Evolutionary conservation across 2,329 filamentous ascomycete species (phyloP).

Genomic region (Cladosporium sp.): DNA sequence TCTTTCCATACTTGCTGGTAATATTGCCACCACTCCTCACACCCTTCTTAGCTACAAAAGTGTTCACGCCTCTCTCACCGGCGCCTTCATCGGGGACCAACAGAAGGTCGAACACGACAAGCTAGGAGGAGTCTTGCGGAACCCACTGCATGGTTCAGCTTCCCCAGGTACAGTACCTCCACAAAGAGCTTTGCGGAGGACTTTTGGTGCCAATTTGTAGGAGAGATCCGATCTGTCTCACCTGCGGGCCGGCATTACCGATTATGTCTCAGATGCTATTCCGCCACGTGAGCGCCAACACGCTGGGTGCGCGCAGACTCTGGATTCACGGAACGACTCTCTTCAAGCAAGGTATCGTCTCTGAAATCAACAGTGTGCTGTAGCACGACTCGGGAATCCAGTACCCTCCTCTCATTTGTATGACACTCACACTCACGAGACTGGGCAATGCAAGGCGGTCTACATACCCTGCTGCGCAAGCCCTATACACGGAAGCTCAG

Average conservation of each 20-base stretch:
- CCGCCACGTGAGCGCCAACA: background rate
- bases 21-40: background rate
- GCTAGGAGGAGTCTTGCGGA: background rate
- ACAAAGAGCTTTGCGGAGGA: background rate
- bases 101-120: background rate
- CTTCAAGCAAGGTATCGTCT: background rate
- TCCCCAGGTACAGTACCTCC: background rate
- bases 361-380: background rate
- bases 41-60: background rate
- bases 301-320: no score
- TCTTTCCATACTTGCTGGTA: background rate
- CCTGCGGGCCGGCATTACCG: background rate
- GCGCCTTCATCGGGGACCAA: background rate
- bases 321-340: background rate
- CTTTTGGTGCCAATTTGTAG: background rate
- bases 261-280: background rate
- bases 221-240: background rate
- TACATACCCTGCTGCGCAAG: background rate
- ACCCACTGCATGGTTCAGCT: background rate
- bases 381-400: background rate
- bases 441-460: background rate
- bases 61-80: background rate
- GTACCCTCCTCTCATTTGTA: background rate
- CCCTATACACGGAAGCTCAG: background rate
- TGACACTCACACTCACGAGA: background rate